These are phyloP conservation scores for Thuja plicata DNA, from an alignment of 83 land plant genomes.

Conservation along the genomic window DNA sequence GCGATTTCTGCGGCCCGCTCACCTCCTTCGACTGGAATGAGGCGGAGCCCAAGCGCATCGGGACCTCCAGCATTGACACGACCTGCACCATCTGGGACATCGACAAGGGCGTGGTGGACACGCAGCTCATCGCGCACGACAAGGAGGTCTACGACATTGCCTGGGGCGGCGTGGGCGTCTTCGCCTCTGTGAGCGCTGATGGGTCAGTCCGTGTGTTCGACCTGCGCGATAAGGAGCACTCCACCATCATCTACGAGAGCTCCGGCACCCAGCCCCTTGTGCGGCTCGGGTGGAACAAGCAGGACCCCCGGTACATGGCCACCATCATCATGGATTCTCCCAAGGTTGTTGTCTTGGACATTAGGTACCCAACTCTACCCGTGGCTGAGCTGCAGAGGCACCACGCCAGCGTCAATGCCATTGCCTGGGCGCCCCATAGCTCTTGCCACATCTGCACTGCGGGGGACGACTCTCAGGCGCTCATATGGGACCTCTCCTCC, in stretches of 20 bases:
- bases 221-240: slow-evolving; percentile 91
- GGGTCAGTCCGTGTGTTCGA: slow-evolving; percentile 93
- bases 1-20: slow-evolving; percentile 85
- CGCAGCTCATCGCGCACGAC: slow-evolving; percentile 95
- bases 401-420: slow-evolving; percentile 83
- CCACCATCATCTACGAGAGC: slow-evolving; percentile 91
- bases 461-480: slow-evolving; percentile 88
- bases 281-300: slow-evolving; percentile 93
- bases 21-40: slow-evolving; percentile 97
- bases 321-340: slow-evolving; percentile 86
- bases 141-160: slow-evolving; percentile 96
- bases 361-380: slow-evolving; percentile 80
- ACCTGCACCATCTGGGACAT: slow-evolving; percentile 96
- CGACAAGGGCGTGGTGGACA: slow-evolving; percentile 80
- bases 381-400: slow-evolving; percentile 93
- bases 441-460: slow-evolving; percentile 94
- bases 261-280: slow-evolving; percentile 74
- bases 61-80: slow-evolving; percentile 89
- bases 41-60: slow-evolving; percentile 79
- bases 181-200: slow-evolving; percentile 93
- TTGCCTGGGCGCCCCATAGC: slow-evolving; percentile 96
- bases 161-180: slow-evolving; percentile 95
- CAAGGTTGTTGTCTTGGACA: slow-evolving; percentile 90
- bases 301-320: slow-evolving; percentile 92
- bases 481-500: slow-evolving; percentile 92